phyloP scores from a whole-genome alignment of 768 basidiomycete species.

The Hericium rajendrae region DNA sequence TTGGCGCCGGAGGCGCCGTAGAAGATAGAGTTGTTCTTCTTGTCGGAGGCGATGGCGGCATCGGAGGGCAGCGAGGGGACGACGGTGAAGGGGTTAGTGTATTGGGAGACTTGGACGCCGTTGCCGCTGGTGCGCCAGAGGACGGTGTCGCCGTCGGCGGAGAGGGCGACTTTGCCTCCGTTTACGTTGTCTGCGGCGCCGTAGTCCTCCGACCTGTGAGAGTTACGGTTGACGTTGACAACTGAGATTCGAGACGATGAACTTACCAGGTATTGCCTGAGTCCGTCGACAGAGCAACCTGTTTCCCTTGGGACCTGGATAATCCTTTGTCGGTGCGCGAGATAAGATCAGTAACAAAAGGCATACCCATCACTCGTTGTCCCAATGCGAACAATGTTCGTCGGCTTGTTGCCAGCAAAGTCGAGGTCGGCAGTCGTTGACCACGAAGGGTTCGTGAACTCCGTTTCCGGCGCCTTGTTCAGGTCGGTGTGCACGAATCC shows the following conservation, averaged over 20 bases:
- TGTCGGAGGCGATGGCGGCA: conserved; percentile 55
- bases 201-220: conserved; percentile 36
- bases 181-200: conserved; percentile 41
- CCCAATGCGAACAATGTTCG: conserved; percentile 43
- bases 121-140: conserved; percentile 44
- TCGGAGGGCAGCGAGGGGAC: conserved; percentile 43
- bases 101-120: conserved; percentile 45
- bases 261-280: conserved; percentile 42
- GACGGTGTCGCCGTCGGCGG: conserved; percentile 46
- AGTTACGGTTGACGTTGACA: not conserved
- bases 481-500: conserved; percentile 41
- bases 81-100: conserved; percentile 35
- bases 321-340: too few species aligned
- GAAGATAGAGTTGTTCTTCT: conserved; percentile 44
- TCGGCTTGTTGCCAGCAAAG: conserved; percentile 42
- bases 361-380: conserved; percentile 16
- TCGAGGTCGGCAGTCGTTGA: conserved; percentile 39
- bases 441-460: conserved; percentile 39
- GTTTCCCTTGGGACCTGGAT: conserved; percentile 24
- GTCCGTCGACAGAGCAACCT: conserved; percentile 48
- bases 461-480: conserved; percentile 28
- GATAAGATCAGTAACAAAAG: conserved; percentile 20
- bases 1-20: conserved; percentile 45
- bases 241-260: not conserved
- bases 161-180: conserved; percentile 27